Conservation (phyloP, 768 basidiomycete species). For the Pleurotus tuoliensis region DNA sequence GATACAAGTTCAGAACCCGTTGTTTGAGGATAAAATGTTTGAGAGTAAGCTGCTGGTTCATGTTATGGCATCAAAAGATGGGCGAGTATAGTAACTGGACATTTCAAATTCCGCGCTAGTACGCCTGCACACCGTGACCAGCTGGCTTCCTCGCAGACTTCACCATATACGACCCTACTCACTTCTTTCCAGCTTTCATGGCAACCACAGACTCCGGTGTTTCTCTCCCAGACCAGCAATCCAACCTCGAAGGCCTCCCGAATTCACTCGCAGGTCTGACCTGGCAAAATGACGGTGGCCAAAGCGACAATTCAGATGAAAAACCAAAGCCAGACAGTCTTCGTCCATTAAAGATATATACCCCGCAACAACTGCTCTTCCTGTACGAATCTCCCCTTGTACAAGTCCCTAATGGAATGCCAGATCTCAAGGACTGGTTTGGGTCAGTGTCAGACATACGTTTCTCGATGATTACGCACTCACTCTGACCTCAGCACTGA, state of each 20-base stretch:
- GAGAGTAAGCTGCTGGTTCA: constrained; percentile 39
- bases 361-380: constrained; percentile 62
- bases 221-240: not conserved
- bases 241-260: not conserved
- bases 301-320: constrained; percentile 16
- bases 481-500: constrained; percentile 37
- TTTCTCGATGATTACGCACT: constrained; percentile 21
- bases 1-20: constrained; percentile 58
- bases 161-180: constrained; percentile 2
- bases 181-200: not conserved
- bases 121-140: not conserved
- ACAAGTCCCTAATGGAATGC: constrained; percentile 69
- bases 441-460: constrained; percentile 51
- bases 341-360: constrained; percentile 61
- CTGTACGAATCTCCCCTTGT: constrained; percentile 78
- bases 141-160: not conserved
- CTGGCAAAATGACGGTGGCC: constrained; percentile 21
- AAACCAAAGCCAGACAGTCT: constrained; percentile 25
- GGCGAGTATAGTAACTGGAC: constrained; percentile 4
- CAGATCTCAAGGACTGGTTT: constrained; percentile 82
- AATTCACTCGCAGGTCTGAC: constrained; percentile 26
- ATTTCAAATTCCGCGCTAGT: constrained; percentile 14
- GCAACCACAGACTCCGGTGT: not conserved
- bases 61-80: constrained; percentile 7
- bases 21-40: constrained; percentile 74